Percentiles rank a stretch among this genome's conserved stretches.
These are phyloP conservation scores for Trichoderma guizhouense DNA, from an alignment of 2,329 filamentous ascomycete species.

Conservation along the genomic window DNA sequence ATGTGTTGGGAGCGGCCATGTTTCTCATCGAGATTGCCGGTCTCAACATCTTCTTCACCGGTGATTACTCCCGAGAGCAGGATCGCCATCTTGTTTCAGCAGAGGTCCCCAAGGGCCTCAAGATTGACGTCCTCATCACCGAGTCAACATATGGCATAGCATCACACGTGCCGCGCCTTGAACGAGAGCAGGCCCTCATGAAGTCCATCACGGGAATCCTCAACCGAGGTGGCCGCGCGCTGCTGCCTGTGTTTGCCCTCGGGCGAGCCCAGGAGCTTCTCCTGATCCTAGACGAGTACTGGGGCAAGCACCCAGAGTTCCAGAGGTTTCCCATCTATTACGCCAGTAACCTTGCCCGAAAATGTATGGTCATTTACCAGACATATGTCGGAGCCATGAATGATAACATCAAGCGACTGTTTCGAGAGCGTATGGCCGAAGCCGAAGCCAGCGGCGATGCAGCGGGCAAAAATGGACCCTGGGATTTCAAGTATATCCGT, in stretches of 20 bases:
- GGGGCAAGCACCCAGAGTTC: constrained; percentile 82
- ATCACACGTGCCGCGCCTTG: constrained; percentile 83
- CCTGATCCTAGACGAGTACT: constrained; percentile 94
- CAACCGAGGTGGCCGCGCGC: constrained; percentile 84
- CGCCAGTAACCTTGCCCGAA: constrained; percentile 87
- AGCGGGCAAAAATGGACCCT: constrained; percentile 76
- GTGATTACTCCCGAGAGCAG: constrained; percentile 94
- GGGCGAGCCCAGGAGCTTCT: constrained; percentile 91
- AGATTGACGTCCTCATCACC: constrained; percentile 94
- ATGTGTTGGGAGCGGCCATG: constrained; percentile 98
- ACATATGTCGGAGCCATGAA: constrained; percentile 99
- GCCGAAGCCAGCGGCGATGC: constrained; percentile 76
- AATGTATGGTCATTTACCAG: constrained; percentile 98
- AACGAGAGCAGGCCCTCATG: constrained; percentile 91
- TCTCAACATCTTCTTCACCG: constrained; percentile 94
- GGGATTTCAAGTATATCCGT: constrained; percentile 95
- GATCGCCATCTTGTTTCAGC: constrained; percentile 95
- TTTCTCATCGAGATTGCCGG: constrained; percentile 96
- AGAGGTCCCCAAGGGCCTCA: constrained; percentile 81
- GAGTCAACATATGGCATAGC: constrained; percentile 97
- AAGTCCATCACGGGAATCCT: constrained; percentile 90
- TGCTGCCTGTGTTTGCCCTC: constrained; percentile 94
- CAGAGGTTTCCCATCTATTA: constrained; percentile 96
- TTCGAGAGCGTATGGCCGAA: constrained; percentile 86
- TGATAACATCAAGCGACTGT: constrained; percentile 96